These are phyloP conservation scores for Cryptococcus jaspeensis DNA, from an alignment of 1,284 basidiomycete genomes.

Conservation along the genomic window DNA sequence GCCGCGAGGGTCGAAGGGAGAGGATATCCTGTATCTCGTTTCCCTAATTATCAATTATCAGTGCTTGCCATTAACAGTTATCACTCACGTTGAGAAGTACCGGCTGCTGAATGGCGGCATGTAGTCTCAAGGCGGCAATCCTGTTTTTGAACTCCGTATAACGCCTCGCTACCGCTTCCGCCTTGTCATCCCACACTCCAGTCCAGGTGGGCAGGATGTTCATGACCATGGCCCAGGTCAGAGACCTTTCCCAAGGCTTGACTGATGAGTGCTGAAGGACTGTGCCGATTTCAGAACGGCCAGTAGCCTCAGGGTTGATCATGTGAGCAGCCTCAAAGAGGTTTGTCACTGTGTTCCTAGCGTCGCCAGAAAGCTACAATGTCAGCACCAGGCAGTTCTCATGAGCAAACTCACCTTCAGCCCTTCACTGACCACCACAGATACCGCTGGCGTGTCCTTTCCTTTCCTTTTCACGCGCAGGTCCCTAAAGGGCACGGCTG, in stretches of 20 bases:
- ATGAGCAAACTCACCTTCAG: constrained; percentile 58
- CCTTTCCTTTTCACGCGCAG: constrained; percentile 66
- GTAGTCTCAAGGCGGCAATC: constrained; percentile 64
- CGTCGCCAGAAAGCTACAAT: constrained; percentile 65
- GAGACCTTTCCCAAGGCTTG: constrained; percentile 62
- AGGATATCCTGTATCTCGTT: constrained; percentile 63
- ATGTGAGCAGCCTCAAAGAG: constrained; percentile 63
- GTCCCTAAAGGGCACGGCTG: constrained; percentile 64
- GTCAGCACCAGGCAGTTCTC: background rate
- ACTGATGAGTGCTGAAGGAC: constrained; percentile 31
- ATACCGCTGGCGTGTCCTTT: constrained; percentile 61
- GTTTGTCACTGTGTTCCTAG: constrained; percentile 70
- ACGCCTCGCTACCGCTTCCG: constrained; percentile 56
- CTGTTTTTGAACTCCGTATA: constrained; percentile 67
- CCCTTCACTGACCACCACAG: constrained; percentile 74
- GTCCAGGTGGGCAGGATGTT: constrained; percentile 65
- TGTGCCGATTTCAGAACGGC: constrained; percentile 34
- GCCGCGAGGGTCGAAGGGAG: constrained; percentile 62
- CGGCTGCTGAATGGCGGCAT: constrained; percentile 63
- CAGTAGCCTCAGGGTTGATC: constrained; percentile 56
- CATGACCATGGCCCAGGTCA: constrained; percentile 72
- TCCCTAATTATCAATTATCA: constrained; percentile 58
- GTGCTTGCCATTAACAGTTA: background rate
- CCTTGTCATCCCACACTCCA: constrained; percentile 54
- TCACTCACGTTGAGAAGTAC: constrained; percentile 71